Conservation (phyloP, 768 basidiomycete species). For the Leccinum rimulosum region DNA sequence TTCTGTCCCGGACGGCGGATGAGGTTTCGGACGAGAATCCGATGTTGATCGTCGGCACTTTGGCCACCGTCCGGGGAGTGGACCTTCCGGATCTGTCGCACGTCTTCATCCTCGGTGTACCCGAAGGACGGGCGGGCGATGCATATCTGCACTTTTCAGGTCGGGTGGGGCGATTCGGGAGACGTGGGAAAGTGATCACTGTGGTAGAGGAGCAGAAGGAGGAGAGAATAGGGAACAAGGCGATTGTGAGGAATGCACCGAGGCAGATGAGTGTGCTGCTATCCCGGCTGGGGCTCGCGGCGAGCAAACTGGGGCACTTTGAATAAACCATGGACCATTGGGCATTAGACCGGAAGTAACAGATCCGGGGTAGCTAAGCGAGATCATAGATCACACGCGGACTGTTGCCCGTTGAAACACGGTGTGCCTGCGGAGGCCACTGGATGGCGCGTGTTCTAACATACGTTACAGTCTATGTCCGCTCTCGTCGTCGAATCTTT, state of each 20-base stretch:
- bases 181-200: conserved; percentile 63
- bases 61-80: conserved; percentile 68
- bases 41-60: conserved; percentile 62
- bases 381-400: background rate
- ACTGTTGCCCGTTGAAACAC: conserved; percentile 7
- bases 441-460: conserved; percentile 5
- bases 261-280: conserved; percentile 45
- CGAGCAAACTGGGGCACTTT: conserved; percentile 53
- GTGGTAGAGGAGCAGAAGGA: conserved; percentile 45
- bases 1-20: conserved; percentile 34
- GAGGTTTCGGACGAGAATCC: conserved; percentile 46
- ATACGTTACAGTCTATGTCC: conserved; percentile 7
- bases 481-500: background rate
- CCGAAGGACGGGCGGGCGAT: conserved; percentile 51
- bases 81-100: conserved; percentile 71
- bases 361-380: background rate
- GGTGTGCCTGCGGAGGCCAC: conserved; percentile 18
- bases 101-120: conserved; percentile 70
- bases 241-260: conserved; percentile 32
- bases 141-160: conserved; percentile 71
- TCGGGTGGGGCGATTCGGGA: conserved; percentile 71
- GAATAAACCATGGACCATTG: conserved; percentile 27
- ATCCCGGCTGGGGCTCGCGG: conserved; percentile 40
- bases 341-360: background rate
- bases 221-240: conserved; percentile 29